Percentiles rank a stretch among this genome's conserved stretches.
These are phyloP conservation scores for Oropetium thomaeum DNA, from an alignment of 176 grass and related monocot species.

Conservation along the genomic window DNA sequence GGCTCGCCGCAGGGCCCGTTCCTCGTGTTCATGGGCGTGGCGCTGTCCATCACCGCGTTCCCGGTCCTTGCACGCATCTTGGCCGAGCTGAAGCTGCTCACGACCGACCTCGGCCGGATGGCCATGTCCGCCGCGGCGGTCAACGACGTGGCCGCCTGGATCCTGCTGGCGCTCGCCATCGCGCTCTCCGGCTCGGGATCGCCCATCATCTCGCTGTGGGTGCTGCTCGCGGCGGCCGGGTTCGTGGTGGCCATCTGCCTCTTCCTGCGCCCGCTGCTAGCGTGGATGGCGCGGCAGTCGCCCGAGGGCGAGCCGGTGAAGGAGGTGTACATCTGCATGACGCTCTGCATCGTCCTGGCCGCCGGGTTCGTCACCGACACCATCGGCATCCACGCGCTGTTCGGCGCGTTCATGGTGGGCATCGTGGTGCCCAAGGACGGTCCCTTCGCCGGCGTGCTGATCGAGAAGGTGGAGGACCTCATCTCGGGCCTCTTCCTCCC, in stretches of 20 bases:
- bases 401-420: constrained; percentile 66
- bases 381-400: constrained; percentile 73
- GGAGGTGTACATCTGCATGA: constrained; percentile 61
- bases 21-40: constrained; percentile 81
- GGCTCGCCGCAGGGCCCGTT: constrained; percentile 33
- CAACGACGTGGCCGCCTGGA: constrained; percentile 67
- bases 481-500: constrained; percentile 74
- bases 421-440: constrained; percentile 69
- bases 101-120: constrained; percentile 63
- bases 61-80: constrained; percentile 72
- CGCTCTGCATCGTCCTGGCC: constrained; percentile 54
- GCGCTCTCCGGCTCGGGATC: constrained; percentile 52
- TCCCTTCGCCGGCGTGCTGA: constrained; percentile 55
- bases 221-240: constrained; percentile 44
- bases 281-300: constrained; percentile 47
- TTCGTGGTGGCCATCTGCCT: constrained; percentile 34
- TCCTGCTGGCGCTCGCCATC: constrained; percentile 62
- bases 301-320: constrained; percentile 52
- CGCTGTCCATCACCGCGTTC: constrained; percentile 83
- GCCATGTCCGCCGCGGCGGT: constrained; percentile 71
- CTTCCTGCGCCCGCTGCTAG: constrained; percentile 37
- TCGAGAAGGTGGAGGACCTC: constrained; percentile 74
- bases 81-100: constrained; percentile 71
- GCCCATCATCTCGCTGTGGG: constrained; percentile 57
- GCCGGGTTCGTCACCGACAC: constrained; percentile 57